Evolutionary conservation across 1,284 basidiomycete species (phyloP), one percentile per base, ranked within the genome.

Genomic region (Ganoderma lingzhi): DNA sequence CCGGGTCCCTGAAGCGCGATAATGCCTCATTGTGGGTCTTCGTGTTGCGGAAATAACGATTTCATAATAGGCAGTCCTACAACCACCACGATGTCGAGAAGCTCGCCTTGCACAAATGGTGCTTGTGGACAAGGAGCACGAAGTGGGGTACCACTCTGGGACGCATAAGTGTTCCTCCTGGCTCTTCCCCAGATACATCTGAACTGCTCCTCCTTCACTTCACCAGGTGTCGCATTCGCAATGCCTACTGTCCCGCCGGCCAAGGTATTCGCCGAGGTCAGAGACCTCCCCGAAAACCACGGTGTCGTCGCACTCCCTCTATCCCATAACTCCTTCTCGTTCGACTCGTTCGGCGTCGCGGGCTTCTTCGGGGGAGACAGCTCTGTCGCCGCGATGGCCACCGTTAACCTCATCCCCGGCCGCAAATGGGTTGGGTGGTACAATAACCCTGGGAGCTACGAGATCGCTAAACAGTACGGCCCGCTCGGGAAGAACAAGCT

Each of bases 351-450:
- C 8, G 70, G 72, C n/a, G 72, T 73, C 42, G 72, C 70, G 1
- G 72, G 72, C 41, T 73, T 73, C 69, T 73, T 73, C 53, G 72
- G 72, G 6, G 70, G 72, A 1, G 68, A 73, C 37, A 63, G 64
- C 55, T 70, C 72, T 1, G 72, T 73, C 10, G 62, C 66, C 12
- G 72, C 62, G 15, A 73, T 73, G 72, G 72, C 72, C 4, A 71
- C 72, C 37, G 68, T 71, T 6, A 69, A 73, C 62, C 70, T 73
- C 45, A 65, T 68, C 48, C 64, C 67, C 39, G 48, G 44, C 32
- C 70, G 73, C 39, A 67, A 68, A 44, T 74, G 73, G 73, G 37
- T 62, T 5, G 73, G 73, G 14, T 74, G 73, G 71, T 72, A 72
- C 71, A 74, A 72, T 62, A 53, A 69, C 1, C 73, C 73, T 1